A percentile compares a stretch with the other conserved stretches of the same genome.
Conservation (phyloP, 176 grass and related monocot genomes). For the Poa annua region DNA sequence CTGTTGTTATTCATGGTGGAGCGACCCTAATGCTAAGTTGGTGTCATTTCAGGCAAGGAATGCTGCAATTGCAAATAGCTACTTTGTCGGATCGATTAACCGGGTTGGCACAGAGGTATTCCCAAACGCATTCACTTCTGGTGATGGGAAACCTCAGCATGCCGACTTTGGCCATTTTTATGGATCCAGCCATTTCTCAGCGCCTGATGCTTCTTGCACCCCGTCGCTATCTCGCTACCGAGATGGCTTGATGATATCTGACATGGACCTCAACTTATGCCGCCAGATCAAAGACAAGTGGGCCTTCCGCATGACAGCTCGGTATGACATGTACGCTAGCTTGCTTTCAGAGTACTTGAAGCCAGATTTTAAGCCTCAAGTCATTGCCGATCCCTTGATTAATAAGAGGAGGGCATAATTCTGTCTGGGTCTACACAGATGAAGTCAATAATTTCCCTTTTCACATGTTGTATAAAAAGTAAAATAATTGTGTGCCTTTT, state of each 20-base stretch:
- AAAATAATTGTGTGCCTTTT: slow-evolving; percentile 18
- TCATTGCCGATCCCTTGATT: slow-evolving; percentile 74
- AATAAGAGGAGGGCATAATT: slow-evolving; percentile 53
- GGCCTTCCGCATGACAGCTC: slow-evolving; percentile 94
- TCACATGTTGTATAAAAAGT: slow-evolving; percentile 52
- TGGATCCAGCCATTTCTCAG: slow-evolving; percentile 92
- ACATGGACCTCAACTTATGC: slow-evolving; percentile 96
- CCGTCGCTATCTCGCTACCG: slow-evolving; percentile 79
- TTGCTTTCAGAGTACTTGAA: slow-evolving; percentile 78
- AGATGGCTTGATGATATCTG: slow-evolving; percentile 86
- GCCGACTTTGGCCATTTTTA: slow-evolving; percentile 90
- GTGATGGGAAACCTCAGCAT: slow-evolving; percentile 90
- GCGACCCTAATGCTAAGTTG: slow-evolving; percentile 7
- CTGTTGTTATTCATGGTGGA: background rate
- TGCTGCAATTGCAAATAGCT: slow-evolving; percentile 92
- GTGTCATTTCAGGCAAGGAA: slow-evolving; percentile 71
- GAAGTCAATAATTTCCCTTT: background rate
- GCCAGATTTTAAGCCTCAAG: slow-evolving; percentile 74
- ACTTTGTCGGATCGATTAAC: slow-evolving; percentile 89
- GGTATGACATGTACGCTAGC: slow-evolving; percentile 77
- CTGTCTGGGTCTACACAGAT: background rate
- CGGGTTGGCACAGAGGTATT: slow-evolving; percentile 90
- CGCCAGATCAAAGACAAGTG: slow-evolving; percentile 98
- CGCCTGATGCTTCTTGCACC: slow-evolving; percentile 87
- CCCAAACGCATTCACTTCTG: slow-evolving; percentile 92